Base-by-base conservation (phyloP, 495 filamentous ascomycete species). In the Xylaria castorea region DNA sequence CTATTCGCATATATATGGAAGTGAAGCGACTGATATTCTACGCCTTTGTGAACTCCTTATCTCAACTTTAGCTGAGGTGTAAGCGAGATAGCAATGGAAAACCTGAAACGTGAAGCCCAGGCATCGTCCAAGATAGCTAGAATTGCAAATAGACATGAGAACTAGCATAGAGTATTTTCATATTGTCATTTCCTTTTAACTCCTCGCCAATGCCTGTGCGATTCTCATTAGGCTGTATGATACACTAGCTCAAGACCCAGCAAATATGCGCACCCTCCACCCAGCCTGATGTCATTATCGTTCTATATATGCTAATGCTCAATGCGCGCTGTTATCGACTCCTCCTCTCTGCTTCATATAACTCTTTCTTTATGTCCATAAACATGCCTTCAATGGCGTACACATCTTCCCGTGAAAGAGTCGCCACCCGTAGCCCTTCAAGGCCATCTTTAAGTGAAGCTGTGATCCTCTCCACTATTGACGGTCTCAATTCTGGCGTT, bases 361-460 rank as follows among this genome's bases (percentile, higher is more conserved):
- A 81, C 75, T 89, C 87, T 70, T 88, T 84, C 70, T 88, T 89
- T 75, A 91, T 87, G 76, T 92, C 89, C 82, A 91, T 90, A 71
- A 92, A 86, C 76, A 92, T 78, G 73, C 92, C 88, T 71, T 93
- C 91, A 68, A 92, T 85, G 74, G 88, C 83, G 46, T 85, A 85
- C 40, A 90, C 83, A 66, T 88, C 85, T 58, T 83, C 76, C 12
- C 85, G 80, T 27, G 86, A 84, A 68, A 92, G 75, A 36, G 78
- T 82, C 51, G 86, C 84, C 16, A 75, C 74, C 68, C 87, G 85
- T 66, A 92, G 83, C 50, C 86, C 81, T 36, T 82, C 82, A 46
- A 92, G 79, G 0, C 90, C 74, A 16, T 77, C 82, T 38, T 80
- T 84, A 5, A 92, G 80, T 25, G 87, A 83, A 50, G 71, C 74